Conservation (phyloP, 2,329 filamentous ascomycete species). For the Bertia moriformis region DNA sequence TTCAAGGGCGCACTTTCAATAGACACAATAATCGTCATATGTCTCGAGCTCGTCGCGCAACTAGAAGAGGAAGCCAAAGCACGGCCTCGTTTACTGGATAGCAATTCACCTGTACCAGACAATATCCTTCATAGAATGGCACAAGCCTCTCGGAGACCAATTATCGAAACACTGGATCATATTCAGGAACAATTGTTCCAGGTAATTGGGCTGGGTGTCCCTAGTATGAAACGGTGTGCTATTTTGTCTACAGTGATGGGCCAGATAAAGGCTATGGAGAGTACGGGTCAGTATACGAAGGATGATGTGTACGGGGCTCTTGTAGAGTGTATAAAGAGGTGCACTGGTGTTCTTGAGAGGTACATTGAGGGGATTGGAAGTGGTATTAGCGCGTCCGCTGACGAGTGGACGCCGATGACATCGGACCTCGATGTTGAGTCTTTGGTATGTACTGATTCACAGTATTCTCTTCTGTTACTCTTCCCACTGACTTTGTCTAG, state of each 20-base stretch:
- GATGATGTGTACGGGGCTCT: background rate
- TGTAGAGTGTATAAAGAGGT: background rate
- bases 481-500: too few species aligned
- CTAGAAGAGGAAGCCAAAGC: background rate
- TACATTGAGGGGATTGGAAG: too few species aligned
- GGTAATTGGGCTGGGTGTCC: background rate
- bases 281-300: background rate
- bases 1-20: background rate
- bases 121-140: background rate
- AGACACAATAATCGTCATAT: background rate
- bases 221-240: background rate
- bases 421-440: too few species aligned
- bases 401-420: too few species aligned
- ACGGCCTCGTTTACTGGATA: too few species aligned
- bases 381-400: too few species aligned
- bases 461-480: too few species aligned
- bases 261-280: background rate
- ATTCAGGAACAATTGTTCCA: background rate
- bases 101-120: background rate
- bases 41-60: background rate
- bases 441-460: too few species aligned
- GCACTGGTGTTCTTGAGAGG: background rate
- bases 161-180: background rate
- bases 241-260: background rate
- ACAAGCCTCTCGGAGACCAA: background rate